Evolutionary conservation across 352 stramenopile genomes (phyloP).

Genomic region (Globisporangium orthogonon): DNA sequence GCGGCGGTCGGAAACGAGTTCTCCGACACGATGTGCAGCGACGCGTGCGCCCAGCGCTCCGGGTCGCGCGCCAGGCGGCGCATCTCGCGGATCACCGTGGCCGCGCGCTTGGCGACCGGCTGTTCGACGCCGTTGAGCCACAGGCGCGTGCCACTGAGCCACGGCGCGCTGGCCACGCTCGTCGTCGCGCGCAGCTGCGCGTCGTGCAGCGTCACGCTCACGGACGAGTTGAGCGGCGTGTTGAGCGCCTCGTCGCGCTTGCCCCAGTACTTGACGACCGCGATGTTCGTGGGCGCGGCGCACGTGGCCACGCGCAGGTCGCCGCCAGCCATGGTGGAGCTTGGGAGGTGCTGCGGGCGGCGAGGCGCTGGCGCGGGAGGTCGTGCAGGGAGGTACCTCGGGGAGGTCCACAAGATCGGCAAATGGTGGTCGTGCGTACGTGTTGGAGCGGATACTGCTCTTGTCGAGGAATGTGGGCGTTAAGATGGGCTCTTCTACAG

Average conservation of each 20-base stretch:
- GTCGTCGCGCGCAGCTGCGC: conserved; percentile 94
- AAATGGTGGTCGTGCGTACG: too few relatives aligned
- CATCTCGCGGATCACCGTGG: conserved; percentile 66
- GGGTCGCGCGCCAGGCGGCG: conserved; percentile 28
- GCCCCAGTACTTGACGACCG: conserved; percentile 99
- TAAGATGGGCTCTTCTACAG: too few relatives aligned
- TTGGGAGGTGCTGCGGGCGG: not conserved
- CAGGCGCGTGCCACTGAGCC: conserved; percentile 86
- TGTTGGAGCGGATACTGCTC: too few relatives aligned
- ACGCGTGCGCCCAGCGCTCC: conserved; percentile 11
- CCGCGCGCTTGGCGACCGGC: conserved; percentile 76
- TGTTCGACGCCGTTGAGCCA: conserved; percentile 95
- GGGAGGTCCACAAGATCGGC: too few relatives aligned
- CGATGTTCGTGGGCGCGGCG: conserved; percentile 96
- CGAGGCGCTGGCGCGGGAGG: too few relatives aligned
- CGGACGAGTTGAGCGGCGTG: conserved; percentile 96
- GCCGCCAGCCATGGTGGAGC: not conserved
- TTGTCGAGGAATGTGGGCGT: too few relatives aligned
- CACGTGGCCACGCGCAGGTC: conserved; percentile 78
- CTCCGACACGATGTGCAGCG: conserved; percentile 92
- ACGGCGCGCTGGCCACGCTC: conserved; percentile 67
- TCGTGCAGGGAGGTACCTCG: too few relatives aligned
- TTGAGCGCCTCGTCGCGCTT: conserved; percentile 91
- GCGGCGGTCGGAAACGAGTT: conserved; percentile 99
- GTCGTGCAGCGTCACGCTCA: conserved; percentile 95